These are phyloP conservation scores for Solanum dulcamara DNA, from an alignment of 257 asterid genomes.

Conservation along the genomic window DNA sequence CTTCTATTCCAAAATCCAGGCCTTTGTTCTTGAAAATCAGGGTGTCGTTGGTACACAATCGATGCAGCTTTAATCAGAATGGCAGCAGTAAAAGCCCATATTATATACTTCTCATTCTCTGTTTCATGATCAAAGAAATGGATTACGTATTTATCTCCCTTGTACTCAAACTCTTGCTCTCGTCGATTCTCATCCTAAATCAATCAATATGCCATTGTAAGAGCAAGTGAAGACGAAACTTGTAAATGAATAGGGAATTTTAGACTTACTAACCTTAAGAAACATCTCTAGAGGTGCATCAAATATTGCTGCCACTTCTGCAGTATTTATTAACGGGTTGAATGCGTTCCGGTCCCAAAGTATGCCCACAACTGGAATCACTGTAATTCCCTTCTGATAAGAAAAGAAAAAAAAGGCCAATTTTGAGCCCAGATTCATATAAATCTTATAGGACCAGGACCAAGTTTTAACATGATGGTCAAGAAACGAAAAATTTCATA, in stretches of 20 bases:
- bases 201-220: not conserved
- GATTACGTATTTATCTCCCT: constrained; percentile 43
- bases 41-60: constrained; percentile 40
- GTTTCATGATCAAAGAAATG: constrained; percentile 58
- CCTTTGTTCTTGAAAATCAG: constrained; percentile 45
- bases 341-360: constrained; percentile 40
- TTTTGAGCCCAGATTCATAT: not conserved
- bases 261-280: constrained; percentile 40
- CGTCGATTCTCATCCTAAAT: constrained; percentile 60
- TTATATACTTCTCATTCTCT: constrained; percentile 28
- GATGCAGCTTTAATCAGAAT: constrained; percentile 59
- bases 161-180: constrained; percentile 49
- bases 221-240: not conserved
- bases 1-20: constrained; percentile 60
- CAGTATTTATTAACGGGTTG: constrained; percentile 39
- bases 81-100: constrained; percentile 88
- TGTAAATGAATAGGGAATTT: not conserved
- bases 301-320: constrained; percentile 67
- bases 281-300: constrained; percentile 81
- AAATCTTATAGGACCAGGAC: not conserved
- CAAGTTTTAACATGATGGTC: not conserved
- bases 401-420: not conserved
- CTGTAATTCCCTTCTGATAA: constrained; percentile 44
- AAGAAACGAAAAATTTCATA: not conserved
- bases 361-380: constrained; percentile 73